Evolutionary conservation across 2,329 filamentous ascomycete genomes (phyloP).

Genomic region (Aspergillus amoenus): DNA sequence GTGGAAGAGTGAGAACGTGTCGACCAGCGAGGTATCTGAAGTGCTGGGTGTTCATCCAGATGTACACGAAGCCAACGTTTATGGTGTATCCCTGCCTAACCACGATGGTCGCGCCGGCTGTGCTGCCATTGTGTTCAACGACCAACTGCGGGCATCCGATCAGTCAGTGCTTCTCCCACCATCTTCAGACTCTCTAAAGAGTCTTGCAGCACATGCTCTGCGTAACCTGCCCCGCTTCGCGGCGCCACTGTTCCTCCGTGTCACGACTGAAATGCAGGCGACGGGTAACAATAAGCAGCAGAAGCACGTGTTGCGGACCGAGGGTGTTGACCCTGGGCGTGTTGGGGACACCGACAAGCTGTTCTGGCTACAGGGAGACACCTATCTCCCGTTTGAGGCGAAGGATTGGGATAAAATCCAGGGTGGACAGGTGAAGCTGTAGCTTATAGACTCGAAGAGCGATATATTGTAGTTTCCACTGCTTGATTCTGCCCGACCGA

Average conservation of each 20-base stretch:
- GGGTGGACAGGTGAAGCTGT: conserved; percentile 70
- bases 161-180: conserved; percentile 27
- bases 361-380: conserved; percentile 66
- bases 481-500: background rate
- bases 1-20: conserved; percentile 76
- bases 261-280: conserved; percentile 62
- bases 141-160: conserved; percentile 31
- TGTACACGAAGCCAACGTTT: conserved; percentile 79
- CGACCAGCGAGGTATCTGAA: conserved; percentile 78
- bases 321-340: conserved; percentile 67
- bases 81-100: conserved; percentile 74
- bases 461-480: too few relatives aligned
- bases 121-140: conserved; percentile 65
- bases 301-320: conserved; percentile 69
- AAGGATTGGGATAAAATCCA: conserved; percentile 69
- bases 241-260: conserved; percentile 72
- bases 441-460: conserved; percentile 1
- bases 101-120: conserved; percentile 85
- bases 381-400: conserved; percentile 66
- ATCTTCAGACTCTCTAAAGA: conserved; percentile 50
- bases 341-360: conserved; percentile 47
- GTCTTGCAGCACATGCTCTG: conserved; percentile 60
- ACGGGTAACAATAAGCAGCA: conserved; percentile 91
- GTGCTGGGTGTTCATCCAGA: conserved; percentile 65
- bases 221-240: conserved; percentile 69